Evolutionary conservation across 768 basidiomycete species (phyloP), one percentile per base, ranked within the genome.

Genomic region (Clitopilus hobsonii): DNA sequence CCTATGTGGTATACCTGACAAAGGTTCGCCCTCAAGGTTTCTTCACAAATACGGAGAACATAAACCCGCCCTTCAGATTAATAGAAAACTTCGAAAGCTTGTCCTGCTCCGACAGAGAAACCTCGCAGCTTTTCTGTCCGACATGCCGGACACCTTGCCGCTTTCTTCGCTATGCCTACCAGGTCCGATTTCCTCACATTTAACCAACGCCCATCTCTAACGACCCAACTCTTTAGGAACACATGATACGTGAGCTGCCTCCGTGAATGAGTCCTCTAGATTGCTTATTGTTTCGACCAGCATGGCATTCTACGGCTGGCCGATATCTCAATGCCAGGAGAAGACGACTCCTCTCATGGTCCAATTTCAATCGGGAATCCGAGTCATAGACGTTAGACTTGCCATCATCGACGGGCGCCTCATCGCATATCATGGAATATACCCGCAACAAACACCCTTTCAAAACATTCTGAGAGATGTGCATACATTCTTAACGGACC

Each of bases 221-320:
- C 30, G 54, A 8, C 52, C 53, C 23, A 22, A n/a, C 51, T 53
- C 20, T 47, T 13, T 50, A 82, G 84, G 84, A 27, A 88, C 86
- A 0, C 87, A 89, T 61, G 85, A 89, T 63, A 84, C 85, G 85
- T 84, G 68, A 55, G 81, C 75, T 27, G 26, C 32, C 6, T 28
- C 38, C 28, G 28, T 27, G 22, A 36, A 26, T 38, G 3, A 18
- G 25, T 22, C 16, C 8, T 20, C 25, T 13, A 26, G 32, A 51
- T 61, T 48, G 48, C 56, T 16, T 28, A 32, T 27, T 10, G 26
- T 38, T 6, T 20, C 18, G 20, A 56, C 11, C 64, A 89, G 87
- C 4, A 86, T 93, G 84, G 86, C 91, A 7, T 83, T 91, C 58
- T 87, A 92, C 60, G 89, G 89, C 13, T 91, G 88, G 85, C 89